A percentile compares a stretch with the other conserved stretches of the same genome.
phyloP scores from a whole-genome alignment of 495 filamentous ascomycete genomes.

The Xylaria cubensis region DNA sequence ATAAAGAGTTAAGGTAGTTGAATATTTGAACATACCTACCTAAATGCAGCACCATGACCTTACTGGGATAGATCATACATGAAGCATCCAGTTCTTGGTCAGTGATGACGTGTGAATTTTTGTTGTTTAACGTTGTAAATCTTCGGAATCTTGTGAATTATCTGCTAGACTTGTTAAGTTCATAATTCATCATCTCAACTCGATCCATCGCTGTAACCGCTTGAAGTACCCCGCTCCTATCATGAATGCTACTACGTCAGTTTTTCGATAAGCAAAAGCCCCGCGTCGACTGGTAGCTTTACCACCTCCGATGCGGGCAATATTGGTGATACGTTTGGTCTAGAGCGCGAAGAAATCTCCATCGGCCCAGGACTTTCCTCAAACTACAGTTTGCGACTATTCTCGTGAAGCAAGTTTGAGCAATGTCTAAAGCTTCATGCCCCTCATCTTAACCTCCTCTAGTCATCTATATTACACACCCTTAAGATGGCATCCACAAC shows the following conservation, averaged over 20 bases:
- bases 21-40: too few species aligned
- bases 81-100: too few species aligned
- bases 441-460: neutral
- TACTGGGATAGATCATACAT: too few species aligned
- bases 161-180: neutral
- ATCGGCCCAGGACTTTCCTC: neutral
- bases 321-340: neutral
- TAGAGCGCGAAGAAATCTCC: neutral
- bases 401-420: neutral
- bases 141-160: neutral
- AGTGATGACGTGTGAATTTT: too few species aligned
- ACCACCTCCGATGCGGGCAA: neutral
- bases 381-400: neutral
- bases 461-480: neutral
- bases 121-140: too few species aligned
- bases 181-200: neutral
- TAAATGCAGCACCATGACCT: too few species aligned
- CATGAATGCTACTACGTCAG: neutral
- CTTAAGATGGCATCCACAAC: slow-evolving; percentile 31
- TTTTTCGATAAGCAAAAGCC: slow-evolving; percentile 19
- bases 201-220: neutral
- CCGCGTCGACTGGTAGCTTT: slow-evolving; percentile 21
- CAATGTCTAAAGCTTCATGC: neutral
- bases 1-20: too few species aligned
- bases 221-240: slow-evolving; percentile 4